phyloP scores from a whole-genome alignment of 495 filamentous ascomycete species.

The Penicillium diatomitis region DNA sequence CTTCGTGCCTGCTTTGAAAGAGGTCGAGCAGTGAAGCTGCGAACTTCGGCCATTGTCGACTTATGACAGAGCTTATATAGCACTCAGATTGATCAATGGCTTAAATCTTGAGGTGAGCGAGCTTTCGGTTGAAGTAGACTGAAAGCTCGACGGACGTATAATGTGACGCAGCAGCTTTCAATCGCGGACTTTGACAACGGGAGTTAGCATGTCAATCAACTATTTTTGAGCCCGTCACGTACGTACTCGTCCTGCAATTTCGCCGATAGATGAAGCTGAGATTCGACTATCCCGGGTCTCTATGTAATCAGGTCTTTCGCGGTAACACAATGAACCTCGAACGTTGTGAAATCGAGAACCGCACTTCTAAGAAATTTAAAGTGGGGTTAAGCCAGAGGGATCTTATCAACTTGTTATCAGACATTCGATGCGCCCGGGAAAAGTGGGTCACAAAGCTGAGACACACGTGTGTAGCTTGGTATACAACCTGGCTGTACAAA shows the following conservation, averaged over 20 bases:
- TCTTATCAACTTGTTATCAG: slow-evolving; percentile 16
- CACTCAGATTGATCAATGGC: background rate
- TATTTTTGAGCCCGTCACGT: too few relatives aligned
- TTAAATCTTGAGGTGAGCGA: background rate
- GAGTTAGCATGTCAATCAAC: background rate
- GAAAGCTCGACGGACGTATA: too few relatives aligned
- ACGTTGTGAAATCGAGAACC: background rate
- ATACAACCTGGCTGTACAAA: background rate
- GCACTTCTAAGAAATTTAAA: background rate
- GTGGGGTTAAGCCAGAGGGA: slow-evolving; percentile 1
- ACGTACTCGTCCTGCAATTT: too few relatives aligned
- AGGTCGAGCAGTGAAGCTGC: slow-evolving; percentile 46
- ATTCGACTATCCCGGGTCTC: too few relatives aligned
- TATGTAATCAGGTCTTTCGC: background rate
- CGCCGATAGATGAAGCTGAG: too few relatives aligned
- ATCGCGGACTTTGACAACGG: background rate
- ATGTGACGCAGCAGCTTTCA: too few relatives aligned
- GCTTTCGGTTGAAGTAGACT: too few relatives aligned
- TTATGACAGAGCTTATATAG: background rate
- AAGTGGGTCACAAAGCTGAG: slow-evolving; percentile 10
- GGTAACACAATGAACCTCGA: background rate
- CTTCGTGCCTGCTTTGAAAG: slow-evolving; percentile 41
- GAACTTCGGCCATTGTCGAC: slow-evolving; percentile 29
- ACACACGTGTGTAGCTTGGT: background rate
- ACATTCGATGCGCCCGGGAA: slow-evolving; percentile 2